A percentile compares a stretch with the other conserved stretches of the same genome.
Evolutionary conservation across 495 filamentous ascomycete species (phyloP).

Genomic region (Aspergillus baeticus): DNA sequence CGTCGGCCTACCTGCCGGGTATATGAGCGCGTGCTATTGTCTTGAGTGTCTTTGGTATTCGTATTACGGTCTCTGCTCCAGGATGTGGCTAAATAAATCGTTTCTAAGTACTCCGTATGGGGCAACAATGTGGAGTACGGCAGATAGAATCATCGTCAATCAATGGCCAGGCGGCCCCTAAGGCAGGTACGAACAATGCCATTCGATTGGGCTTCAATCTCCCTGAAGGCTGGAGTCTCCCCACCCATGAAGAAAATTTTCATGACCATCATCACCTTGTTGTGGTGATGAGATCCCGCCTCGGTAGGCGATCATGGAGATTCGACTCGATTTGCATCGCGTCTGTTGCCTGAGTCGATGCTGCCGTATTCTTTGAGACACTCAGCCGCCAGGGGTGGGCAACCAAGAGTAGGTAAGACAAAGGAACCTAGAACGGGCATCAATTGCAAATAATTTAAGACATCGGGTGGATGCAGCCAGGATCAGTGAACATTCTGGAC

Average conservation of each 20-base stretch:
- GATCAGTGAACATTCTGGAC: slow-evolving; percentile 14
- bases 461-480: slow-evolving; percentile 17
- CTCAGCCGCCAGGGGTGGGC: background rate
- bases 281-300: background rate
- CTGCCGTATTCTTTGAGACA: background rate
- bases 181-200: slow-evolving; percentile 23
- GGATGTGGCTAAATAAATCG: slow-evolving; percentile 3
- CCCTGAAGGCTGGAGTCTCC: slow-evolving; percentile 11
- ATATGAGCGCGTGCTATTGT: slow-evolving; percentile 1
- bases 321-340: background rate
- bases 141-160: slow-evolving; percentile 15
- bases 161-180: slow-evolving; percentile 18
- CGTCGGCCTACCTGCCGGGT: slow-evolving; percentile 3
- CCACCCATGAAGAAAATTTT: slow-evolving; percentile 22
- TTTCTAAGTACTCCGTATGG: slow-evolving; percentile 26
- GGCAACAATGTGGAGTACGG: slow-evolving; percentile 16
- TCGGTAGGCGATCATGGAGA: background rate
- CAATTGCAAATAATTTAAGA: slow-evolving; percentile 2
- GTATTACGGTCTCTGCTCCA: background rate
- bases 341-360: background rate
- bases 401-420: slow-evolving; percentile 1
- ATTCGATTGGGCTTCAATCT: slow-evolving; percentile 22
- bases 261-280: slow-evolving; percentile 8
- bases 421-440: background rate
- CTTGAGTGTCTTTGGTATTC: background rate